phyloP scores from a whole-genome alignment of 352 stramenopile species.

The Globisporangium abappressorium region DNA sequence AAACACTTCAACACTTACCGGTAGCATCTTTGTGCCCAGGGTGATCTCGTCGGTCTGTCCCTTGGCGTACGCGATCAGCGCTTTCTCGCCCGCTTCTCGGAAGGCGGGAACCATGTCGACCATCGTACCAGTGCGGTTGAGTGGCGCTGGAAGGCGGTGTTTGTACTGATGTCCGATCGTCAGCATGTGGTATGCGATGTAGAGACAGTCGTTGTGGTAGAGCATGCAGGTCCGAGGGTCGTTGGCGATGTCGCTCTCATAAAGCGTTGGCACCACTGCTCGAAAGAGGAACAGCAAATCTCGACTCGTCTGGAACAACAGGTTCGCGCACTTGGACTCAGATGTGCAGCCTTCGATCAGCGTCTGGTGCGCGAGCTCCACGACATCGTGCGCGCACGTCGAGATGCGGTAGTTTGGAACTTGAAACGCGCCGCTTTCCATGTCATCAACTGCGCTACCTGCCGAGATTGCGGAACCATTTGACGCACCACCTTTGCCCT shows the following conservation, averaged over 20 bases:
- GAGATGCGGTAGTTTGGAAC: constrained; percentile 64
- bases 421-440: constrained; percentile 57
- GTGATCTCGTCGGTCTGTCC: constrained; percentile 45
- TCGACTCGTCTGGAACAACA: constrained; percentile 79
- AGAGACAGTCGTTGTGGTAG: constrained; percentile 84
- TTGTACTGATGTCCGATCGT: constrained; percentile 75
- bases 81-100: constrained; percentile 53
- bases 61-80: constrained; percentile 43
- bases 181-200: constrained; percentile 80
- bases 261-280: constrained; percentile 60
- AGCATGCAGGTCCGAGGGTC: constrained; percentile 70
- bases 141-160: constrained; percentile 42
- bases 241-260: constrained; percentile 64
- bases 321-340: constrained; percentile 35
- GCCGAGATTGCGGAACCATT: constrained; percentile 10
- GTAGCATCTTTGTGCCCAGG: constrained; percentile 31
- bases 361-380: constrained; percentile 64
- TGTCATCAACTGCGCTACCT: constrained; percentile 21
- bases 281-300: constrained; percentile 77
- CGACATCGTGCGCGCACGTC: constrained; percentile 49
- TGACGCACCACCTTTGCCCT: constrained; percentile 22
- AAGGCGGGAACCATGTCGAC: constrained; percentile 75
- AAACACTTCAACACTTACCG: constrained; percentile 30
- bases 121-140: constrained; percentile 71
- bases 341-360: constrained; percentile 57